phyloP scores from a whole-genome alignment of 331 rosid species.

The Cydonia oblonga region DNA sequence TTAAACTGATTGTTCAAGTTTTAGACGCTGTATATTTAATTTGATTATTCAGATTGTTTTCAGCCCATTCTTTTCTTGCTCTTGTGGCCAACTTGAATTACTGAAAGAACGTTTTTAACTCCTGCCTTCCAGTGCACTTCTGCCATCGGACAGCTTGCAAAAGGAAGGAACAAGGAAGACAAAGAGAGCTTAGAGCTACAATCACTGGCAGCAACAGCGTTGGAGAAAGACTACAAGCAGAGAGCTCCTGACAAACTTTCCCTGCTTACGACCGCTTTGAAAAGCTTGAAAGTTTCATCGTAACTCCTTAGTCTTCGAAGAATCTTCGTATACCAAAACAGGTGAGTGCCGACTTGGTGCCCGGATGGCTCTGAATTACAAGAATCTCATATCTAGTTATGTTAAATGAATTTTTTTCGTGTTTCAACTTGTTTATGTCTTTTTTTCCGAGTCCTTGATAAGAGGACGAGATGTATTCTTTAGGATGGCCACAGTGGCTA shows the following conservation, averaged over 20 bases:
- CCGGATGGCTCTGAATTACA: conserved; percentile 15
- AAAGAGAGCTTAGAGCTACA: conserved; percentile 79
- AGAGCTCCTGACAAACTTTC: conserved; percentile 84
- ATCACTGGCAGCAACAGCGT: conserved; percentile 58
- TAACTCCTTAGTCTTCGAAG: conserved; percentile 30
- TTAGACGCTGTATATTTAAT: background rate
- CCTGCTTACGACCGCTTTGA: conserved; percentile 63
- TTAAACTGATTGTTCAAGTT: background rate
- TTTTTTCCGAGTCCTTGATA: background rate
- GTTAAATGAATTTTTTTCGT: background rate
- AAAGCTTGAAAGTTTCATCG: conserved; percentile 57
- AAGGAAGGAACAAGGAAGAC: conserved; percentile 85
- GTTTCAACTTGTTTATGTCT: background rate
- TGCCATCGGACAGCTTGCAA: conserved; percentile 69
- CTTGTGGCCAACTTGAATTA: conserved; percentile 8
- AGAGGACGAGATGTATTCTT: conserved; percentile 2
- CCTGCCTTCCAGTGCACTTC: conserved; percentile 56
- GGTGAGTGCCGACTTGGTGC: conserved; percentile 15
- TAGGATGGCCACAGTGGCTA: conserved; percentile 1
- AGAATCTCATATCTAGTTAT: conserved; percentile 6
- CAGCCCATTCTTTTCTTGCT: background rate
- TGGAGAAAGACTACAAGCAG: conserved; percentile 92
- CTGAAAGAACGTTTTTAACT: conserved; percentile 12
- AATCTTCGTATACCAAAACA: conserved; percentile 14
- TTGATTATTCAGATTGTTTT: background rate